Evolutionary conservation across 2,329 filamentous ascomycete genomes (phyloP).

Genomic region (Periconia digitata): DNA sequence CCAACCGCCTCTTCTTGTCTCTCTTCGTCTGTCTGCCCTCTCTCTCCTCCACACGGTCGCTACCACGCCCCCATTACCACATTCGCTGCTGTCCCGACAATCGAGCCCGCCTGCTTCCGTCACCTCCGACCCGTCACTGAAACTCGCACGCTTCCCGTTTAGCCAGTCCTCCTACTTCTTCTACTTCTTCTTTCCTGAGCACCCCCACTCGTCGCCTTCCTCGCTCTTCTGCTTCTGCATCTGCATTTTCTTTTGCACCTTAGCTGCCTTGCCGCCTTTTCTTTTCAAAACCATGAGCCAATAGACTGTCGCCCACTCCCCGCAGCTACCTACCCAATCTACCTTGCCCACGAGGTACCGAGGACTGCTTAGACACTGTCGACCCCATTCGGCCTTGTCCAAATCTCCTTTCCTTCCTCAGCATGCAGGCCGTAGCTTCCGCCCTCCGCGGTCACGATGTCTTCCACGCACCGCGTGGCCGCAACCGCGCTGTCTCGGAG

Average conservation of each 20-base stretch:
- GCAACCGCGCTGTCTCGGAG: slow-evolving; percentile 37
- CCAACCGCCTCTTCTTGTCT: too few relatives aligned
- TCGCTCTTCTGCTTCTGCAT: not conserved
- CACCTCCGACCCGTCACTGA: slow-evolving; percentile 3
- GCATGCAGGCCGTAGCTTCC: slow-evolving; percentile 38
- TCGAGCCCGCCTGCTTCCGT: not conserved
- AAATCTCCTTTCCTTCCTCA: slow-evolving; percentile 12
- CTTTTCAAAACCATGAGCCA: slow-evolving; percentile 9
- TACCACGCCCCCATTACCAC: slow-evolving; percentile 7
- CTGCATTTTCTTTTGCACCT: too few relatives aligned
- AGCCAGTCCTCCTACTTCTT: not conserved
- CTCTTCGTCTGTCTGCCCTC: not conserved
- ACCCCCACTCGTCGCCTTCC: slow-evolving; percentile 1
- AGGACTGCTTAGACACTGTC: not conserved
- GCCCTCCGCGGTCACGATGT: slow-evolving; percentile 32
- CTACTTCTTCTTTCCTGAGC: not conserved
- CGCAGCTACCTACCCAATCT: not conserved
- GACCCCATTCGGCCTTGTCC: not conserved
- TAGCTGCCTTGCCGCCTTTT: too few relatives aligned
- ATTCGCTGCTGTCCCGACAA: slow-evolving; percentile 3
- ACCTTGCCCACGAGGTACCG: not conserved
- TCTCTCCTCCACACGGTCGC: slow-evolving; percentile 7
- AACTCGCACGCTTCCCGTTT: not conserved
- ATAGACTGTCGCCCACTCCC: slow-evolving; percentile 2
- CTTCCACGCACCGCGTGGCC: slow-evolving; percentile 32